Evolutionary conservation across 768 basidiomycete species (phyloP), one percentile per base, ranked within the genome.

Genomic region (Strobilomyces dryophilus): DNA sequence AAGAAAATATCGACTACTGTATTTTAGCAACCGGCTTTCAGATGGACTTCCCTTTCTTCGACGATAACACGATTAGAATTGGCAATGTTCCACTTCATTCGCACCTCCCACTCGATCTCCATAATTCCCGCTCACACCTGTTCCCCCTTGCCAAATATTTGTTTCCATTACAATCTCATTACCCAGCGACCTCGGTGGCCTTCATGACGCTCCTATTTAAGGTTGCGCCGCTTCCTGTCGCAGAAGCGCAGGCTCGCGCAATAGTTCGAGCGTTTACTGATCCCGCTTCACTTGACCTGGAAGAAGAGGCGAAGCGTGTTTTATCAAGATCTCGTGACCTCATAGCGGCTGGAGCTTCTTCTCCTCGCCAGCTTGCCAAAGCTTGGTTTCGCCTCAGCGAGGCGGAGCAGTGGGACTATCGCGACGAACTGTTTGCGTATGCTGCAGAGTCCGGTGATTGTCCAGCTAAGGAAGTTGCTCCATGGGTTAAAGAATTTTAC

Each of bases 21-120:
- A 81, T 91, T 48, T 70, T 92, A 17, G 90, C 88, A 3, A 93
- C 90, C 3, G 91, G 90, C 11, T 93, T 86, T 64, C 71, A 84
- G 47, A 69, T 79, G 41, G 70, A 78, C 12, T 82, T 84, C 57
- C 84, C 86, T 0, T 91, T 90, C 69, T 71, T 92, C 37, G 51
- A 50, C 43, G 60, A 70, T 2, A 47, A 66, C 7, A 60, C 69
- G 37, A 63, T 79, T 12, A 63, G 77, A 27, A 66, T 60, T 8
- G 66, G 59, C 0, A 45, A 77, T 15, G 78, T 80, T 11, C 76
- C 80, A 2, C 61, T 74, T 5, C 64, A 74, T 17, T 76, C 81
- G 35, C 76, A 80, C 4, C 63, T 85, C 17, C 81, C 82, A 1
- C 44, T 56, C 10, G 68, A 75, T 8, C 67, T 89, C 35, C 74